These are phyloP conservation scores for Solanum clarkiae DNA, from an alignment of 257 asterid genomes.

Conservation along the genomic window DNA sequence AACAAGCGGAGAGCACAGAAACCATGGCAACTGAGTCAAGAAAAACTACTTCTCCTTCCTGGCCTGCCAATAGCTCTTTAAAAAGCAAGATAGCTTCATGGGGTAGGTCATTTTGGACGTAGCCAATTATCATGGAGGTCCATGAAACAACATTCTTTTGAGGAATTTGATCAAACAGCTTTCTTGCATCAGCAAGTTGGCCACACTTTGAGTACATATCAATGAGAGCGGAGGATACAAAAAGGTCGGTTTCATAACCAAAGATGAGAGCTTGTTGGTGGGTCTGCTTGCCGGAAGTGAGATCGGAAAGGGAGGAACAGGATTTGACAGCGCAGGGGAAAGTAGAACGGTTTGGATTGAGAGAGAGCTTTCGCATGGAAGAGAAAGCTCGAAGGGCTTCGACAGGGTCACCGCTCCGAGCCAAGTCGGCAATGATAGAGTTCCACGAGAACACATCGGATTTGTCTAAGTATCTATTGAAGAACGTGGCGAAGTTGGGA, in stretches of 20 bases:
- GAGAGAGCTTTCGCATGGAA: constrained; percentile 68
- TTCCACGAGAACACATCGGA: constrained; percentile 74
- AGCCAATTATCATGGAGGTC: constrained; percentile 87
- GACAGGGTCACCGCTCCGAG: constrained; percentile 67
- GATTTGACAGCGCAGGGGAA: constrained; percentile 88
- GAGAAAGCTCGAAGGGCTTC: constrained; percentile 82
- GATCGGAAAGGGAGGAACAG: constrained; percentile 67
- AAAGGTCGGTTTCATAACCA: constrained; percentile 57
- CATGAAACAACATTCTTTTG: constrained; percentile 78
- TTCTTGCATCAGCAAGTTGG: constrained; percentile 42
- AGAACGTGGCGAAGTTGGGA: constrained; percentile 34
- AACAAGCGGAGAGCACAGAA: constrained; percentile 73
- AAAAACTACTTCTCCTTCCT: constrained; percentile 22
- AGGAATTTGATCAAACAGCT: constrained; percentile 67
- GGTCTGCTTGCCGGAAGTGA: constrained; percentile 67
- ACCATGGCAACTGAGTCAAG: constrained; percentile 71
- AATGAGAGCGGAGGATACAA: constrained; percentile 65
- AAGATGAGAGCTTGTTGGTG: constrained; percentile 74
- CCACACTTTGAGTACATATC: constrained; percentile 86
- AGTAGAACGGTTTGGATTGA: constrained; percentile 66
- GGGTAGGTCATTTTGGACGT: constrained; percentile 40
- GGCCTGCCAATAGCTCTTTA: constrained; percentile 45
- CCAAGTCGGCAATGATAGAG: constrained; percentile 74
- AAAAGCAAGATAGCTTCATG: constrained; percentile 63
- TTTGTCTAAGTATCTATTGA: constrained; percentile 70